Base-by-base conservation (phyloP, 1,139 yeast genomes). In the Lizanozyma gosingica region DNA sequence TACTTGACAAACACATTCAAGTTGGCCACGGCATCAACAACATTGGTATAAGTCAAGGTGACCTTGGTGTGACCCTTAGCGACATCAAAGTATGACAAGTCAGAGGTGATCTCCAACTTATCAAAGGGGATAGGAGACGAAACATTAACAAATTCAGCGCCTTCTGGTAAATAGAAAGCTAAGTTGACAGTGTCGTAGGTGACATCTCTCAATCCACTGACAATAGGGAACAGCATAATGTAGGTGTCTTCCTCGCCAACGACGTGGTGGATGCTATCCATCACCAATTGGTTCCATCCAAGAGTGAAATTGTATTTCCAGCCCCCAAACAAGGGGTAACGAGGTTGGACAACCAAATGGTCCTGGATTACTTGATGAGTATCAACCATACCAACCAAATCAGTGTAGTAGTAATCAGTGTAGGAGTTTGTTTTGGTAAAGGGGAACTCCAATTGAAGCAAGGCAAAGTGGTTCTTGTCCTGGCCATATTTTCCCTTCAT, bases 261-360 rank as follows among this genome's bases (percentile, higher is more conserved):
- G 14, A 65, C 49, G 45, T 59, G 57, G 49, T 63, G 77, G 43
- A 87, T 66, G 51, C 72, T 79, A 39, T 75, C 64, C 18, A 65
- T 56, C 37, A 88, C 63, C 35, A 70, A 65, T 48, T 78, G 75
- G 42, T 82, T 77, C 96, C 96, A 94, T 4, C 97, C 97, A 53
- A 92, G 65, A 16, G 98, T 92, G 67, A 87, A 92, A 63, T 92
- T 88, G 63, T 88, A 92, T 53, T 81, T 76, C 99, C 99, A 92
- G 35, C 90, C 94, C 39, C 98, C 99, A 63, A 87, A 85, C 6
- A 92, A 55, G 11, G 99, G 99, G 67, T 71, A 92, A 57, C 99
- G 75, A 42, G 98, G 98, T 54, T 75, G 78, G 48, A 92, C 60
- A 35, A 80, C 67, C 42, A 87, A 63, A 45, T 70, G 75, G 42